These are phyloP conservation scores for Kernera saxatilis DNA, from an alignment of 345 rosid species.

Conservation along the genomic window DNA sequence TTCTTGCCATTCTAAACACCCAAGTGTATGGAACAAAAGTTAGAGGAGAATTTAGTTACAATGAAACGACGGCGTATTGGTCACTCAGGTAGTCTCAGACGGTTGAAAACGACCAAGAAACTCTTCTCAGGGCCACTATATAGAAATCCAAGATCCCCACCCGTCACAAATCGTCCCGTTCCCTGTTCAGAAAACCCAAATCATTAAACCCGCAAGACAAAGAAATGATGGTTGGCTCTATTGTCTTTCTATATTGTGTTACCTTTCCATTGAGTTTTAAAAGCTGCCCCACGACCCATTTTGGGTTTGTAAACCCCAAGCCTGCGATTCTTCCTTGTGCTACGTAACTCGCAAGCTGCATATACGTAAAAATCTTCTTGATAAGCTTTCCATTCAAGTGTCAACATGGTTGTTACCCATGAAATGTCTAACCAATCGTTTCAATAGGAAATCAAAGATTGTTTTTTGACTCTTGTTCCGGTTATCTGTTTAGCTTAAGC, in stretches of 20 bases:
- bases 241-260: slow-evolving; percentile 4
- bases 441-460: background rate
- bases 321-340: slow-evolving; percentile 96
- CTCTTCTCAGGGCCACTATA: slow-evolving; percentile 81
- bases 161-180: slow-evolving; percentile 68
- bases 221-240: background rate
- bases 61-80: background rate
- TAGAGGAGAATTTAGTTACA: background rate
- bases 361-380: background rate
- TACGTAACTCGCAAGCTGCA: slow-evolving; percentile 73
- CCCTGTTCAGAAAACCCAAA: slow-evolving; percentile 42
- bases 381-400: background rate
- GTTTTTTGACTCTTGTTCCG: background rate
- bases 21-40: slow-evolving; percentile 2
- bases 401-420: background rate
- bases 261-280: slow-evolving; percentile 89
- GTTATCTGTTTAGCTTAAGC: background rate
- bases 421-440: background rate
- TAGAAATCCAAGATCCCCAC: slow-evolving; percentile 90
- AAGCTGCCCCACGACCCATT: slow-evolving; percentile 92
- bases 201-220: background rate
- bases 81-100: slow-evolving; percentile 70
- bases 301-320: slow-evolving; percentile 67
- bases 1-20: background rate
- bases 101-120: slow-evolving; percentile 87